These are phyloP conservation scores for Pythium brachiatum DNA, from an alignment of 352 stramenopile species.

Conservation along the genomic window DNA sequence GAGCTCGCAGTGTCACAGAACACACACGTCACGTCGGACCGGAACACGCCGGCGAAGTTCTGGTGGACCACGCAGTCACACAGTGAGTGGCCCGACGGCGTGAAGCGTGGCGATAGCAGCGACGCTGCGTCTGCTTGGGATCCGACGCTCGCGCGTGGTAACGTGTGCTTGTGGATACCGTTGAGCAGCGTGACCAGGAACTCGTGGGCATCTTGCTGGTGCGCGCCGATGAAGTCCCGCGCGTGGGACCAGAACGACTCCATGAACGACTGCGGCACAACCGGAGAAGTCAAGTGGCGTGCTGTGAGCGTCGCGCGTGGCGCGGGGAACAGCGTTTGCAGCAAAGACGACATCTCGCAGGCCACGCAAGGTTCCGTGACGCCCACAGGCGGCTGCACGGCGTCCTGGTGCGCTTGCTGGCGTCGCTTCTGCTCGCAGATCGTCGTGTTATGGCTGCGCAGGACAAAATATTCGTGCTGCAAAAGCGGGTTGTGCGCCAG, in stretches of 20 bases:
- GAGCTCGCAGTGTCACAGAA: slow-evolving; percentile 48
- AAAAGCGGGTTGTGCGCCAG: slow-evolving; percentile 69
- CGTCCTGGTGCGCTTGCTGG: slow-evolving; percentile 15
- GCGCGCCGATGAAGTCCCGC: slow-evolving; percentile 47
- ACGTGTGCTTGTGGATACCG: slow-evolving; percentile 59
- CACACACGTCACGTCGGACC: slow-evolving; percentile 56
- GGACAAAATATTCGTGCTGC: slow-evolving; percentile 69
- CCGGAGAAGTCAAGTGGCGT: slow-evolving; percentile 33
- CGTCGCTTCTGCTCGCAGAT: slow-evolving; percentile 62
- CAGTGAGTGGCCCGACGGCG: slow-evolving; percentile 47
- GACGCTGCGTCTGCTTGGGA: neutral
- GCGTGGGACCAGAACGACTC: slow-evolving; percentile 60
- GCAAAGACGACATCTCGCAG: slow-evolving; percentile 43
- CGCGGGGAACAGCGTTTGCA: slow-evolving; percentile 29
- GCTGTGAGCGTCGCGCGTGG: slow-evolving; percentile 23
- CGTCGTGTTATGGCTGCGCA: slow-evolving; percentile 51
- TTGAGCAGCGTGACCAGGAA: slow-evolving; percentile 64
- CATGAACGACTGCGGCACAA: slow-evolving; percentile 59
- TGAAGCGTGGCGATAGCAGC: slow-evolving; percentile 52
- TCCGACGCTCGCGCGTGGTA: slow-evolving; percentile 25
- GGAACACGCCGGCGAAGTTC: slow-evolving; percentile 63
- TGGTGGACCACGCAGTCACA: slow-evolving; percentile 75
- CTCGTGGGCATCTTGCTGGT: slow-evolving; percentile 80
- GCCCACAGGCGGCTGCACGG: neutral
- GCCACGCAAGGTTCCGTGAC: slow-evolving; percentile 38